Base-by-base conservation (phyloP, 2,329 filamentous ascomycete genomes). In the Claviceps sp. region DNA sequence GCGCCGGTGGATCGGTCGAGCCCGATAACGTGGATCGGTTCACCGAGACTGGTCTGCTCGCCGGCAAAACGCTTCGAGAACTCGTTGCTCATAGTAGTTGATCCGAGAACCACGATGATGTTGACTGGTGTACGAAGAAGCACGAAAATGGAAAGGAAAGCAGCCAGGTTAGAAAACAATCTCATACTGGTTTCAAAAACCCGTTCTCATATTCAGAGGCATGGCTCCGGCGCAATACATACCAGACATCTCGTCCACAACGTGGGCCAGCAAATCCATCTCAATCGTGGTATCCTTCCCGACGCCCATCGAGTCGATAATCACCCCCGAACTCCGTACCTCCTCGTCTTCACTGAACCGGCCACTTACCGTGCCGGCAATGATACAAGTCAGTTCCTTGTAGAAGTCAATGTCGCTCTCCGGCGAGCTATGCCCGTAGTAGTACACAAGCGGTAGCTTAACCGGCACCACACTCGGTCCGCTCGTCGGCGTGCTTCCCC, bases 381-480 rank as follows among this genome's bases (percentile, higher is more conserved):
- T 73, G 55, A 85, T 79, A 45, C 84, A 86, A 23, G 87, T 72
- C 54, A 96, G 70, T 13, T 83, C 78, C 61, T 81, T 85, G 70
- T 86, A 97, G 44, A 91, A 69, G 37, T 73, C 77, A 0, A 78
- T 74, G 54, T 88, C 85, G 48, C 88, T 85, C 58, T 88, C 83
- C 0, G 88, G 79, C 55, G 75, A 81, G 50, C 79, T 75, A 56
- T 85, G 73, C 16, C 93, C 91, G 65, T 87, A 95, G 67, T 89
- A 88, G 64, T 95, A 95, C 29, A 91, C 88, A 50, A 98, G 71
- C 5, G 93, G 93, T 59, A 95, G 75, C 72, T 96, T 97, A 50
- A 95, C 88, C 0, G 91, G 90, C 17, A 95, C 82, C 0, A 83
- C 79, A 59, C 85, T 93, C 0, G 93, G 90, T 0, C 91, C 93